Conservation (phyloP, 2,329 filamentous ascomycete genomes). For the Cladosporium velox region DNA sequence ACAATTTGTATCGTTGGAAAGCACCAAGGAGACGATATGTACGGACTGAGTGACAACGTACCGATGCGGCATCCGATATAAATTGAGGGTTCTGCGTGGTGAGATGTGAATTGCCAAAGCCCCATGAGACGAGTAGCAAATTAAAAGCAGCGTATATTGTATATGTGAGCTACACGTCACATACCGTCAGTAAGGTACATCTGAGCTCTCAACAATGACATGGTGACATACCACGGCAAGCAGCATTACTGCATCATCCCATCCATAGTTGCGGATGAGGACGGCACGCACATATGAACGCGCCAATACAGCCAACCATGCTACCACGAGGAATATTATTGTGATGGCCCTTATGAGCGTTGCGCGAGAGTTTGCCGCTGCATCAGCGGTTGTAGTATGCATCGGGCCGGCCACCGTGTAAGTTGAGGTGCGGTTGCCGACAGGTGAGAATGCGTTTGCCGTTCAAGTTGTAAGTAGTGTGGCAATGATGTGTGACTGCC, state of each 20-base stretch:
- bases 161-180: not conserved
- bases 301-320: conserved; percentile 43
- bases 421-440: not conserved
- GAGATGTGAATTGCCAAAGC: conserved; percentile 6
- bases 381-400: not conserved
- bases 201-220: not conserved
- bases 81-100: not conserved
- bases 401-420: not conserved
- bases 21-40: not conserved
- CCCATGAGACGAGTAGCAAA: conserved; percentile 13
- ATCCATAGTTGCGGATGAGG: conserved; percentile 45
- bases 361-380: conserved; percentile 1
- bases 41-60: not conserved
- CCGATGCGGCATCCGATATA: not conserved
- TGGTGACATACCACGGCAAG: conserved; percentile 39
- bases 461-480: not conserved
- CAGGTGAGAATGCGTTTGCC: not conserved
- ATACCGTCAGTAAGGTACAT: conserved; percentile 13
- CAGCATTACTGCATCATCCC: conserved; percentile 48
- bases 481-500: too few relatives aligned
- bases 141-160: conserved; percentile 21
- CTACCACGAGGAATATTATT: conserved; percentile 37
- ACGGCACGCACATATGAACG: conserved; percentile 44
- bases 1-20: not conserved
- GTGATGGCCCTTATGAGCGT: conserved; percentile 17